These are phyloP conservation scores for Solanum paucissectum DNA, from an alignment of 257 asterid species.

Conservation along the genomic window DNA sequence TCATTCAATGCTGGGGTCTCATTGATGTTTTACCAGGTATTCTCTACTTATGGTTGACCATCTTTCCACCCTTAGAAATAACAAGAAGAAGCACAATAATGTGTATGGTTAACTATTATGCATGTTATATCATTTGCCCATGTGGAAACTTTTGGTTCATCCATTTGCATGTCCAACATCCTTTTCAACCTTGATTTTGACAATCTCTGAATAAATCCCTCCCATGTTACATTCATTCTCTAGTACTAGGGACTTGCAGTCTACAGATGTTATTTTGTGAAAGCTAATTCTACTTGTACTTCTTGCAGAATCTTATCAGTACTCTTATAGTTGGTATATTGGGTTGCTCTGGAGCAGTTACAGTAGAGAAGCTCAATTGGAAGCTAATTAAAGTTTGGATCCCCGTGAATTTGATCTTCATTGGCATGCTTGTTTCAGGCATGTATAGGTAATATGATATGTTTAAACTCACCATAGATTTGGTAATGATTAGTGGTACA, in stretches of 20 bases:
- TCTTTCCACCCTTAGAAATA: neutral
- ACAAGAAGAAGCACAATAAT: neutral
- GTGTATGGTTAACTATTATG: neutral
- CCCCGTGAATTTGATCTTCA: slow-evolving; percentile 36
- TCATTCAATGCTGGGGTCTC: slow-evolving; percentile 37
- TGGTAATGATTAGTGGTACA: neutral
- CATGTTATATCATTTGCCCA: neutral
- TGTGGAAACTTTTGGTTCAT: neutral
- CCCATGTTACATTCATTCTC: neutral
- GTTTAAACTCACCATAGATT: neutral
- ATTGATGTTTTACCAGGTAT: slow-evolving; percentile 45
- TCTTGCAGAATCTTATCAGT: slow-evolving; percentile 35
- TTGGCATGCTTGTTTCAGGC: slow-evolving; percentile 44
- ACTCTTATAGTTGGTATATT: slow-evolving; percentile 21
- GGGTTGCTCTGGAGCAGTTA: slow-evolving; percentile 33
- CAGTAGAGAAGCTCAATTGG: slow-evolving; percentile 32
- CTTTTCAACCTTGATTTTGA: neutral
- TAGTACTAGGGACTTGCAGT: neutral
- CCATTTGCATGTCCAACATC: neutral
- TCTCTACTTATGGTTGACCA: neutral
- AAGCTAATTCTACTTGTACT: neutral
- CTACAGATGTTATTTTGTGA: neutral
- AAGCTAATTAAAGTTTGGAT: slow-evolving; percentile 38
- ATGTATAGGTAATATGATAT: slow-evolving; percentile 30
- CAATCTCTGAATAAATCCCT: neutral